Conservation (phyloP, 2,329 filamentous ascomycete genomes). For the Cytospora piceae region DNA sequence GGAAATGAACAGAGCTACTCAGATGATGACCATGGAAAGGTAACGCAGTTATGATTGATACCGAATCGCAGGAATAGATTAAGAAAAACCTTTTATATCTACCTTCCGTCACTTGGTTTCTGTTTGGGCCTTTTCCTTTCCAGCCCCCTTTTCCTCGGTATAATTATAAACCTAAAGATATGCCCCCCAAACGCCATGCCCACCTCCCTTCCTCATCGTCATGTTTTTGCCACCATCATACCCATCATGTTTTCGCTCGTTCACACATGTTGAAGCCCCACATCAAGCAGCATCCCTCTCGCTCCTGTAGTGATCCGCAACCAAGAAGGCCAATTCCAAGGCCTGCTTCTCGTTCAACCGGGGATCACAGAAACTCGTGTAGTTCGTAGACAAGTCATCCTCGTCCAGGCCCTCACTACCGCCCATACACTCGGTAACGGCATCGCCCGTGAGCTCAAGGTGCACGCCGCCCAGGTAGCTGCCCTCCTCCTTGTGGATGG, state of each 20-base stretch:
- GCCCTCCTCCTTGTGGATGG: constrained; percentile 80
- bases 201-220: background rate
- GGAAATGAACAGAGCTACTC: background rate
- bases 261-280: background rate
- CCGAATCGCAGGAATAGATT: background rate
- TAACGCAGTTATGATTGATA: constrained; percentile 4
- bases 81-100: background rate
- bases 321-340: constrained; percentile 88
- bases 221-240: background rate
- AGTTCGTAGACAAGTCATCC: constrained; percentile 86
- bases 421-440: constrained; percentile 94
- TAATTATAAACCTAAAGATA: background rate
- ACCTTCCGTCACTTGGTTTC: background rate
- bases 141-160: background rate
- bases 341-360: constrained; percentile 97
- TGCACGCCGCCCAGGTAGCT: constrained; percentile 94
- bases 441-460: constrained; percentile 91
- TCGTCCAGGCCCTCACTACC: constrained; percentile 86
- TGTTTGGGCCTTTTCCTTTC: background rate
- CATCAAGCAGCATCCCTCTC: constrained; percentile 35
- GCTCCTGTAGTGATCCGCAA: constrained; percentile 75
- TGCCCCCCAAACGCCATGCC: constrained; percentile 9
- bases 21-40: background rate
- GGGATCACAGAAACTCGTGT: constrained; percentile 95
- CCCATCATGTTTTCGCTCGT: background rate